These are phyloP conservation scores for Rhodocollybia butyracea DNA, from an alignment of 768 basidiomycete genomes.

Conservation along the genomic window DNA sequence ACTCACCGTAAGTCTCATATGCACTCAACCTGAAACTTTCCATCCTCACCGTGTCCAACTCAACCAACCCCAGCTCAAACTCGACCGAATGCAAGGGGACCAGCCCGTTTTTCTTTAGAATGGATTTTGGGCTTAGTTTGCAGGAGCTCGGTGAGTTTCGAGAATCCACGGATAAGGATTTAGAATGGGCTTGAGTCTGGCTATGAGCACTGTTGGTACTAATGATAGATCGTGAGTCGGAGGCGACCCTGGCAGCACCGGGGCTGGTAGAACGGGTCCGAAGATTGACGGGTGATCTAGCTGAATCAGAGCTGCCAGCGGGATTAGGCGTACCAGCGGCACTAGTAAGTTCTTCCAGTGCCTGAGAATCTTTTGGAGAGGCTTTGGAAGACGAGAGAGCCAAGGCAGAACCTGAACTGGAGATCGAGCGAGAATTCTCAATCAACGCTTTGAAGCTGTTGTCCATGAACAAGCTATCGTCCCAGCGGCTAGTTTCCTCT, in stretches of 20 bases:
- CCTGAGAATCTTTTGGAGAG: not conserved
- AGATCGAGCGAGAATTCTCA: conserved; percentile 11
- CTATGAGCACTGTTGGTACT: not conserved
- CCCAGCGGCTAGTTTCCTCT: conserved; percentile 50
- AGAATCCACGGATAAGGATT: not conserved
- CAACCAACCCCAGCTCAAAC: conserved; percentile 6
- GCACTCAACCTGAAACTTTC: conserved; percentile 2
- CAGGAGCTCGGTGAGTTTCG: no score
- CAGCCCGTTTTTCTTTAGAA: not conserved
- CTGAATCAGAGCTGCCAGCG: not conserved
- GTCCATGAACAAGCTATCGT: conserved; percentile 44
- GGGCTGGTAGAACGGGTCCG: not conserved
- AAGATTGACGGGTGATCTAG: not conserved
- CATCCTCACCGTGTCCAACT: conserved; percentile 7
- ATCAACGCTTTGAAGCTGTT: conserved; percentile 45
- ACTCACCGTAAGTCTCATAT: not conserved
- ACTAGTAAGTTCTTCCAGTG: not conserved
- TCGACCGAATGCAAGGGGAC: conserved; percentile 2
- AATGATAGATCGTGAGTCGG: not conserved
- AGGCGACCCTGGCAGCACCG: not conserved
- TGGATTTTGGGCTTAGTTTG: not conserved
- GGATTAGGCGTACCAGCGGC: no score
- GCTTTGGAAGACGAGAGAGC: not conserved
- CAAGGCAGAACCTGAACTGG: not conserved
- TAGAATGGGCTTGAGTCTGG: not conserved